Base-by-base conservation (phyloP, 441 rosid species). In the Theobroma grandiflorum region DNA sequence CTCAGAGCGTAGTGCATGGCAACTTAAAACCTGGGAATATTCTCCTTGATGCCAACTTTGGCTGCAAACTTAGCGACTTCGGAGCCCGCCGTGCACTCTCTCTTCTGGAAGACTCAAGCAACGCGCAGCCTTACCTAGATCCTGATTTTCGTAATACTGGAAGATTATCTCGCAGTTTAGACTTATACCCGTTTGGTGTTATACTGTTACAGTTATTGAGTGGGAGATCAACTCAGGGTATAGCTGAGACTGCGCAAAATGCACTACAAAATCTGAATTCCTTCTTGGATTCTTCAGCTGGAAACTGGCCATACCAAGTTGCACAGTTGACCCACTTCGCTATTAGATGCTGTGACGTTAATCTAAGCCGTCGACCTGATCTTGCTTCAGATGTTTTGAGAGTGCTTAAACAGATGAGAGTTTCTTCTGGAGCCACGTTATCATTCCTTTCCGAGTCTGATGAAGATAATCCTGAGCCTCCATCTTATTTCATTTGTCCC, bases 241-340 rank as follows among this genome's bases (percentile, higher is more conserved):
- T 97, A 81, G 78, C 82, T n/a, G 88, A 89, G 82, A 96, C 86
- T 80, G 97, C 93, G 82, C 90, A 89, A 78, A 80, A 84, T 71
- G 98, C 95, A 40, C 33, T 94, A 64, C 38, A 89, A 66, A 86
- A 85, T 47, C 81, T 92, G 82, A 87, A 85, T 83, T 69, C 50
- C 77, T 85, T 93, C 15, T 82, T 96, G 85, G 99, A 96, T 86
- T 96, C 96, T 75, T 84, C 90, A 81, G 98, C 98, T 9, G 99
- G 99, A 69, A 97, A 92, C 80, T 96, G 98, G 99, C 98, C 99
- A 4, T 90, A 89, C 74, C 97, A 87, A 84, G 98, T 98, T 26
- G 94, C 90, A 86, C 98, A 89, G 88, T 84, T 97, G 83, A 79
- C 85, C 53, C 72, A 70, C 50, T 73, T 85, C 67, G 90, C 88